These are phyloP conservation scores for Stylonectria norvegica DNA, from an alignment of 2,329 filamentous ascomycete species.

Conservation along the genomic window DNA sequence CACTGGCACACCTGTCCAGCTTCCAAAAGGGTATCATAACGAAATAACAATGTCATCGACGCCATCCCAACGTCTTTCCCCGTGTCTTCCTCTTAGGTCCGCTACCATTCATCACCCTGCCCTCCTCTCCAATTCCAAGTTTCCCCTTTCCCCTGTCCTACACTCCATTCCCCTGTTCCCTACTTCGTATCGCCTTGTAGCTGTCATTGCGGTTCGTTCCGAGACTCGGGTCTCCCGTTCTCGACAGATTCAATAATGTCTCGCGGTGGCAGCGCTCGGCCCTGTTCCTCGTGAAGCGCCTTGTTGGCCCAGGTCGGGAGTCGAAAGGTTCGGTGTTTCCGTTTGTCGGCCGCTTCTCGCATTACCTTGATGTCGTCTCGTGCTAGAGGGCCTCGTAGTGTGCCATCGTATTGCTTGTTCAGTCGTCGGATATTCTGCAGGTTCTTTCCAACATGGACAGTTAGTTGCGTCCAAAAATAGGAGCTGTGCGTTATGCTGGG, in stretches of 20 bases:
- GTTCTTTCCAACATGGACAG: conserved; percentile 25
- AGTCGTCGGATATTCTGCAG: conserved; percentile 29
- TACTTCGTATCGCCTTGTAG: neutral
- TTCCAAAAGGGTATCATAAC: neutral
- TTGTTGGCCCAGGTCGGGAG: conserved; percentile 34
- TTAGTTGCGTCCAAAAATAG: neutral
- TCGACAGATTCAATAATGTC: conserved; percentile 5
- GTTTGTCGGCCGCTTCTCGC: conserved; percentile 31
- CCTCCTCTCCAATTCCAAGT: neutral
- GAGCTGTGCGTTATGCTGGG: neutral
- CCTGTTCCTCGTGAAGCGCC: conserved; percentile 21
- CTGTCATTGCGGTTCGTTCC: neutral
- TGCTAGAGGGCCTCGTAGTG: conserved; percentile 12
- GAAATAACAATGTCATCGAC: neutral
- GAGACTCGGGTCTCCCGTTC: neutral
- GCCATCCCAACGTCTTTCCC: neutral
- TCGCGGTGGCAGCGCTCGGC: conserved; percentile 10
- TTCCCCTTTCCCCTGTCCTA: neutral
- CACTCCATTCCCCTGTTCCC: too few relatives aligned
- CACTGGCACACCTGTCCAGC: neutral
- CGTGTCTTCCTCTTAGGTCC: neutral
- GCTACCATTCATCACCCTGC: too few relatives aligned
- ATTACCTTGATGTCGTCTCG: conserved; percentile 33
- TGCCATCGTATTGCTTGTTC: conserved; percentile 9
- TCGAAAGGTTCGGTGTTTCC: conserved; percentile 19